Evolutionary conservation across 495 filamentous ascomycete species (phyloP), one percentile per base, ranked within the genome.

Genomic region (Talaromyces nanjingensis): DNA sequence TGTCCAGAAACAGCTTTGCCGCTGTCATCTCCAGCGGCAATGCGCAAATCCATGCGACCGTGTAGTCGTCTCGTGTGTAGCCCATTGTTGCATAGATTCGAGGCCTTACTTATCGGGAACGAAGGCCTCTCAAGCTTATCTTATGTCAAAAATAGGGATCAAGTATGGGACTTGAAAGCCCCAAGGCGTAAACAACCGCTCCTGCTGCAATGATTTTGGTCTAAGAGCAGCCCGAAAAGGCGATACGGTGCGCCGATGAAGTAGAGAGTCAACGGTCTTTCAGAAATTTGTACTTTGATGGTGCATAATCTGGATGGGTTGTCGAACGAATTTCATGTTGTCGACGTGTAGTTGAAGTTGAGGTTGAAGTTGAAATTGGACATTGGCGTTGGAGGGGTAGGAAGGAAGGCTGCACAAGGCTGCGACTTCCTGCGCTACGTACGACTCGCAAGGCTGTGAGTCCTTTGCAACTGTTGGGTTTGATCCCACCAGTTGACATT

Each of bases 1-100:
- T 34, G 27, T 76, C 73, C 7, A 77, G 63, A 67, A 70, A 69
- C 12, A 59, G 60, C 20, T 62, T 65, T 9, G 70, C 74, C 11
- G 69, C 75, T 4, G 67, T 61, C 61, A 72, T 62, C 31, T 77
- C 75, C 22, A 73, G 27, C 0, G 70, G 66, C 16, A 76, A 57
- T 61, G 39, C 39, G 16, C 39, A 42, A 5, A 42, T 42, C 39
- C 39, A 42, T 42, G 39, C 39, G 33, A 34, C 39, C 11, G 39
- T 42, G 12, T 42, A 42, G 39, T 42, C 39, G 14, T 42, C 39
- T n/a, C 16, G 39, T 42, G 39, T 14, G 39, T 34, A 34, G 9
- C 33, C 9, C 33, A 34, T 34, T 34, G 33, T 34, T 34, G 33
- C 33, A 34, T 34, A 6, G 27, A 29, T 29, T 29, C 27, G 27